Base-by-base conservation (phyloP, 2,329 filamentous ascomycete species). In the Xylaria sp. region DNA sequence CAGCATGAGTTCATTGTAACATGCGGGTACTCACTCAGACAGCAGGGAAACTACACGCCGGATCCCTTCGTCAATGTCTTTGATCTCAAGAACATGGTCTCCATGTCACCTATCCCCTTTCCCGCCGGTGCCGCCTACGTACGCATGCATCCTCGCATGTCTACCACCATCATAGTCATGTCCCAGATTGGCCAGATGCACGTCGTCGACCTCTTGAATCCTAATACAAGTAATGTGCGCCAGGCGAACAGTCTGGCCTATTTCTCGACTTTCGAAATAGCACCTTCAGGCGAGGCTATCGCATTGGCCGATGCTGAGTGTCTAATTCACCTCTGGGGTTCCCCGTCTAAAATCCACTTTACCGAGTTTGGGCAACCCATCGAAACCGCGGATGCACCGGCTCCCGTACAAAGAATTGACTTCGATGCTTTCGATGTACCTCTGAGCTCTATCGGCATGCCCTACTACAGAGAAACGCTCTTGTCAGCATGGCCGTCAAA, bases 21-120 rank as follows among this genome's bases (percentile, higher is more conserved):
- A 3, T 99, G 94, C 73, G 94, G 94, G 42, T 96, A 91, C 75
- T 96, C 93, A 1, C 83, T 91, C 23, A 85, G 93, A 66, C 91
- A 92, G 69, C 81, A 90, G 65, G 85, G 88, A 42, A 85, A 86
- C 47, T 89, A 90, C 64, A 92, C 95, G 78, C 84, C 95, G 39
- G 94, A 99, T 70, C 91, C 92, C 0, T 87, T 97, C 60, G 91
- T 96, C 60, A 96, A 97, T 67, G 92, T 97, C 39, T 97, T 96
- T 70, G 93, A 97, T 70, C 81, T 99, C 52, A 96, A 96, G 76
- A 94, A 91, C 51, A 83, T 97, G 77, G 83, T 85, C 16, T 91
- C 92, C 19, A 84, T 97, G 71, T 89, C 91, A 3, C 94, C 94
- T 0, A 93, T 99, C 48, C 91, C 94, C 0, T 99, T 89, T 66